Conservation (phyloP, 768 basidiomycete genomes). For the Leccinellum rugosiceps region DNA sequence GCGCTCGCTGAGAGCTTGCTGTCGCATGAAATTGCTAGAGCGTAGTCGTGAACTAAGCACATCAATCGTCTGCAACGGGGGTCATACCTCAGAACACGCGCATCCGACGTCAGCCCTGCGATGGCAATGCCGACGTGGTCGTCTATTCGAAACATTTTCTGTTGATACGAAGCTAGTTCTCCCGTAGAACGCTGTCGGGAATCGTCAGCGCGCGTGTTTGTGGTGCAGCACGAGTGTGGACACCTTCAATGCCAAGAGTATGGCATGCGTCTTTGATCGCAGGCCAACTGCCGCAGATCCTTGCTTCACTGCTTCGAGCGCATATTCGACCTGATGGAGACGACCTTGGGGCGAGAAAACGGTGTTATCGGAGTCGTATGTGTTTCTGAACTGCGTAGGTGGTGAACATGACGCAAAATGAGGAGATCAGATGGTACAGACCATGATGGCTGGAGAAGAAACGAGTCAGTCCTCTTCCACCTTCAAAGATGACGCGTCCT, state of each 20-base stretch:
- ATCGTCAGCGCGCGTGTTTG: conserved; percentile 3
- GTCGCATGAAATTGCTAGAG: conserved; percentile 95
- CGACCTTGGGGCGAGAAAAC: conserved; percentile 97
- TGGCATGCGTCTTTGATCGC: conserved; percentile 91
- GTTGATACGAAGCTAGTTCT: conserved; percentile 98
- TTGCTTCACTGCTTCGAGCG: conserved; percentile 98
- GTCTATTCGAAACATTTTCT: conserved; percentile 99
- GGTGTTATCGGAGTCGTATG: conserved; percentile 98
- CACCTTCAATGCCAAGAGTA: conserved; percentile 91
- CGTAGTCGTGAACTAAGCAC: conserved; percentile 1
- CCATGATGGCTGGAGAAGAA: conserved; percentile 27
- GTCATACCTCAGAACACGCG: conserved; percentile 85
- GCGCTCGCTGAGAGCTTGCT: conserved; percentile 92
- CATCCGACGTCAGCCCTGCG: conserved; percentile 97
- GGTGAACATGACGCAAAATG: conserved; percentile 2
- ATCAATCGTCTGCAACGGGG: not conserved
- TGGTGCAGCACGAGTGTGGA: conserved; percentile 13
- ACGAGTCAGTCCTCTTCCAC: not conserved
- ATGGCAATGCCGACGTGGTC: conserved; percentile 99
- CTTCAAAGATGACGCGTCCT: conserved; percentile 34
- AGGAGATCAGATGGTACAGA: conserved; percentile 15
- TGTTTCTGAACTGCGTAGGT: conserved; percentile 77
- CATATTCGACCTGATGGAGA: conserved; percentile 97
- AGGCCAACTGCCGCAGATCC: conserved; percentile 98
- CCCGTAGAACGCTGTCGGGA: conserved; percentile 86